Conservation (phyloP, 257 asterid species). For the Solanum pennellii region DNA sequence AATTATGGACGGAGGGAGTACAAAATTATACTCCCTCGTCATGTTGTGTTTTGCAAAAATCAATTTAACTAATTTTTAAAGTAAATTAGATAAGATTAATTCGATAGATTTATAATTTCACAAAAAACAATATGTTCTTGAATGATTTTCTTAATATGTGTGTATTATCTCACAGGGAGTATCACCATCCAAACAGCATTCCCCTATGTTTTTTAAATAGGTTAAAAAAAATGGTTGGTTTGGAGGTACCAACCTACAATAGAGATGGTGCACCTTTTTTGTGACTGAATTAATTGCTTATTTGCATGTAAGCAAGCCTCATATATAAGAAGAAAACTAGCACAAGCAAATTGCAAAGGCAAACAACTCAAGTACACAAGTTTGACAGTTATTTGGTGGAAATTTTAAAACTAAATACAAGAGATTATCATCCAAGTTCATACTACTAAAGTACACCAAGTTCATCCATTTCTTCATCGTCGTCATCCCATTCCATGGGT, state of each 20-base stretch:
- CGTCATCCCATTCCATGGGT: not conserved
- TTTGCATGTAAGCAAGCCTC: not conserved
- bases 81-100: too few relatives aligned
- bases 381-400: not conserved
- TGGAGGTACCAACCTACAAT: not conserved
- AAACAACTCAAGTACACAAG: not conserved
- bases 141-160: too few relatives aligned
- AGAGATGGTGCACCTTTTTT: not conserved
- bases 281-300: not conserved
- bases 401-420: not conserved
- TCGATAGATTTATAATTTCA: too few relatives aligned
- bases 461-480: not conserved
- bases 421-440: not conserved
- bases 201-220: too few relatives aligned
- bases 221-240: too few relatives aligned
- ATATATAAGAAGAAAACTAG: not conserved
- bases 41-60: too few relatives aligned
- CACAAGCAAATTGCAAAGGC: not conserved
- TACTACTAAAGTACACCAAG: not conserved
- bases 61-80: too few relatives aligned
- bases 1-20: too few relatives aligned
- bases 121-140: too few relatives aligned
- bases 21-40: too few relatives aligned
- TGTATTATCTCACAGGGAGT: too few relatives aligned
- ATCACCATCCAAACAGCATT: too few relatives aligned